Evolutionary conservation across 106 monocot species (phyloP), one percentile per base, ranked within the genome.

Genomic region (Posidonia australis): DNA sequence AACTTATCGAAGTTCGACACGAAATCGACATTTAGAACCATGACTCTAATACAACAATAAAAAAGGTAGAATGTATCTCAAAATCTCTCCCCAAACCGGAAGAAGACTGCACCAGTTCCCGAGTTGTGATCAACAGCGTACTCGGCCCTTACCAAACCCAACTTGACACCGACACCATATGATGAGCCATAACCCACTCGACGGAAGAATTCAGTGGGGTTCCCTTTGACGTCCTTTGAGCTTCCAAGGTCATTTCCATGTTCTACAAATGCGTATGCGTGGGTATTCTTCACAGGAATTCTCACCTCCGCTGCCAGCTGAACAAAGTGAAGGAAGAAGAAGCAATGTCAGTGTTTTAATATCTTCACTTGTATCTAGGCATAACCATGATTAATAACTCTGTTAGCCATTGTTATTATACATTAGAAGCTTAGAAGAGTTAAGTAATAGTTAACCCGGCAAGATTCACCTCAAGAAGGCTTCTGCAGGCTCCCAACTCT

Each of bases 181-280:
- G 98, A 98, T 18, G 98, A 87, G 9, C 98, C 98, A 22, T 88
- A 73, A 1, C 98, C 98, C 10, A 67, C 69, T 5, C 98, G 81
- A 0, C 84, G 79, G 67, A 91, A 98, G 60, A 91, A 98, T 70
- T 91, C 87, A 0, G 91, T 98, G 1, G 98, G 98, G 58, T 98
- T 98, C 48, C 98, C 98, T 70, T 91, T 91, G 30, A 98, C 76
- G 53, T 98, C 81, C 69, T 88, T 91, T 2, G 98, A 98, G 66
- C 98, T 98, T 0, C 87, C 98, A 1, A 98, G 77, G 59, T 91
- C 98, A 58, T 81, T 91, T 26, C 98, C 98, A 67, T 98, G 98
- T 73, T 98, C 98, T 1, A 67, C 91, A 67, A 98, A 98, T 41
- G 63, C 67, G 72, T 88, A 98, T 2, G 83, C 51, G 22, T 91